These are phyloP conservation scores for Orbilia ellipsospora DNA, from an alignment of 2,329 filamentous ascomycete genomes.

Conservation along the genomic window DNA sequence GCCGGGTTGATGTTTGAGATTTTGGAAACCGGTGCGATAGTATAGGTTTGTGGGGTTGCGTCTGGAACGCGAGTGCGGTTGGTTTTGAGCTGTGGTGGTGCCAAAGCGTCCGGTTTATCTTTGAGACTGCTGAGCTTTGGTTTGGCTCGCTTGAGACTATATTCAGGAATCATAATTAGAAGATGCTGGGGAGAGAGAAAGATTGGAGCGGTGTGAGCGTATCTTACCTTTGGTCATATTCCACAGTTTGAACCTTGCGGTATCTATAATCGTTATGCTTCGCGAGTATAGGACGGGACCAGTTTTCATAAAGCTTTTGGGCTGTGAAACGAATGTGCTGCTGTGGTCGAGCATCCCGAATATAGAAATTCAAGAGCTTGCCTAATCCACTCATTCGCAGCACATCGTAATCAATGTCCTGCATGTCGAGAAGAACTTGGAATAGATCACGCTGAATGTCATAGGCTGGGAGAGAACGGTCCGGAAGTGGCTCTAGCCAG, in stretches of 20 bases:
- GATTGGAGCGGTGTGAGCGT: not conserved
- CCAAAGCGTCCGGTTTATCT: constrained; percentile 57
- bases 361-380: constrained; percentile 97
- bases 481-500: constrained; percentile 94
- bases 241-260: constrained; percentile 71
- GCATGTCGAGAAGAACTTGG: constrained; percentile 74
- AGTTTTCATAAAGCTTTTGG: constrained; percentile 91
- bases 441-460: constrained; percentile 97
- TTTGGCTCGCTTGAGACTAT: constrained; percentile 30
- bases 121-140: constrained; percentile 49
- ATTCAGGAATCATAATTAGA: not conserved
- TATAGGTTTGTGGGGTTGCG: constrained; percentile 58
- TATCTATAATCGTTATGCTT: constrained; percentile 95
- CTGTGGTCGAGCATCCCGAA: constrained; percentile 90
- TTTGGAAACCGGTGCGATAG: constrained; percentile 57
- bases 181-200: constrained; percentile 38
- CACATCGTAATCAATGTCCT: constrained; percentile 91
- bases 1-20: constrained; percentile 50
- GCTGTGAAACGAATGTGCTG: constrained; percentile 75
- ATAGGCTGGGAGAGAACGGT: constrained; percentile 87
- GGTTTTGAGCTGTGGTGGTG: constrained; percentile 57
- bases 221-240: constrained; percentile 70
- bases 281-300: constrained; percentile 93
- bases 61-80: constrained; percentile 59
- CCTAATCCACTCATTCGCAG: constrained; percentile 92